phyloP scores from a whole-genome alignment of 805 yeast genomes.

The Wickerhamomyces bovis region DNA sequence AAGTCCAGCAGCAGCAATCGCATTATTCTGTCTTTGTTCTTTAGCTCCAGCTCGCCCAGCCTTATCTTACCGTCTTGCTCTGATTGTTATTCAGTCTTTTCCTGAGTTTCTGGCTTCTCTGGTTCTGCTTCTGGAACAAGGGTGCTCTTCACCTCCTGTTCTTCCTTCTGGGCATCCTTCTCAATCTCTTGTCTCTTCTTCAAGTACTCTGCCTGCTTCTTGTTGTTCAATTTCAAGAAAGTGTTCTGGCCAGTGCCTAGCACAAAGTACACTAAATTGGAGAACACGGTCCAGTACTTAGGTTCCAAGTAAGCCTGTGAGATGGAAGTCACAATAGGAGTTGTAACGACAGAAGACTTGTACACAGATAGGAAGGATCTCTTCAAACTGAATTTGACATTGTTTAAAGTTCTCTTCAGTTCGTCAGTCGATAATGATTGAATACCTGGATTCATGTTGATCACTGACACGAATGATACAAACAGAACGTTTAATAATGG shows the following conservation, averaged over 20 bases:
- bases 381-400: constrained; percentile 27
- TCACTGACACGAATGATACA: constrained; percentile 46
- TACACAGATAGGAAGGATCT: constrained; percentile 41
- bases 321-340: constrained; percentile 42
- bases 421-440: constrained; percentile 12
- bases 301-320: constrained; percentile 56
- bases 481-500: constrained; percentile 45
- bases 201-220: constrained; percentile 14
- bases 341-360: constrained; percentile 48
- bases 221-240: constrained; percentile 37
- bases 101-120: neutral
- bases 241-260: constrained; percentile 60
- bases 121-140: constrained; percentile 10
- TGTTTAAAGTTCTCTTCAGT: constrained; percentile 7
- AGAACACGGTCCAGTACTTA: constrained; percentile 60
- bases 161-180: constrained; percentile 12
- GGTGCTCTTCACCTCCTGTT: constrained; percentile 4
- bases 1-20: constrained; percentile 7
- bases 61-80: neutral
- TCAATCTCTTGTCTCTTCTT: constrained; percentile 20
- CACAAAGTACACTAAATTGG: constrained; percentile 49
- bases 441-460: constrained; percentile 30
- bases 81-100: neutral
- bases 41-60: neutral
- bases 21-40: neutral